Conservation (phyloP, 2,329 filamentous ascomycete genomes). For the Aspergillus pseudoterreus region DNA sequence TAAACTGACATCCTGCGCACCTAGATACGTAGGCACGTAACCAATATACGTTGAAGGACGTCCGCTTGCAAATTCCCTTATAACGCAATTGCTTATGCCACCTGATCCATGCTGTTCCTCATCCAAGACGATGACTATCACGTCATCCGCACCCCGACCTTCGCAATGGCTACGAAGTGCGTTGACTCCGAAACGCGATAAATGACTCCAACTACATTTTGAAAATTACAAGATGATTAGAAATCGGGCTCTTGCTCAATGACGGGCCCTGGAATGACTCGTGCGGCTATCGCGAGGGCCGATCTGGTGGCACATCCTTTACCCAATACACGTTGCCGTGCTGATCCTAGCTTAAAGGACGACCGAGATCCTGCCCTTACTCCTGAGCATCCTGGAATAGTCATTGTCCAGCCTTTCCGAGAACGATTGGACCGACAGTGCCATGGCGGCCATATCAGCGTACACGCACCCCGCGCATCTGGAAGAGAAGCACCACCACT, state of each 20-base stretch:
- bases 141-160: conserved; percentile 31
- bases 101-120: neutral
- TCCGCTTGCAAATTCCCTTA: too few species aligned
- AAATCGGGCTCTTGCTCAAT: neutral
- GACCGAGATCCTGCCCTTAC: neutral
- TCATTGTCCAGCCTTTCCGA: neutral
- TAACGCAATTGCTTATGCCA: too few species aligned
- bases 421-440: neutral
- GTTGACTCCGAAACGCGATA: neutral
- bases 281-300: neutral
- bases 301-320: neutral
- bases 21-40: too few species aligned
- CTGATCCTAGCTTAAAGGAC: neutral
- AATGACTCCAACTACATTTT: neutral
- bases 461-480: conserved; percentile 3
- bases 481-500: conserved; percentile 9
- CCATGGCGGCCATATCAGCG: conserved; percentile 12
- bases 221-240: conserved; percentile 7
- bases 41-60: too few species aligned
- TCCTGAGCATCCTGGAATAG: neutral
- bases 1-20: too few species aligned
- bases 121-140: conserved; percentile 16
- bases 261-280: neutral
- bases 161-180: conserved; percentile 19
- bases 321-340: neutral